Conservation (phyloP, 306 rosid genomes). For the Luffa acutangula region DNA sequence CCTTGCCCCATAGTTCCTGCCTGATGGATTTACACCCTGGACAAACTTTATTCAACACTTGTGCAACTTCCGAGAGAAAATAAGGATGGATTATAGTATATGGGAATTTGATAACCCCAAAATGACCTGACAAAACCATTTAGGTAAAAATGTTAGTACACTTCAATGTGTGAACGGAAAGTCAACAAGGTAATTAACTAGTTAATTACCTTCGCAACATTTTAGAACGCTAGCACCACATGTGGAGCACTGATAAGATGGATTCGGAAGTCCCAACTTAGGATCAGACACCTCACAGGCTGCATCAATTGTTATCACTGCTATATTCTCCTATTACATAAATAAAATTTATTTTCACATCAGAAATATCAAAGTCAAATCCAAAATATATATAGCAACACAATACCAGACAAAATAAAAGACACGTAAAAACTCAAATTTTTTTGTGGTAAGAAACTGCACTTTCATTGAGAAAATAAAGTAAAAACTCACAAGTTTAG, state of each 20-base stretch:
- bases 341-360: neutral
- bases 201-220: conserved; percentile 58
- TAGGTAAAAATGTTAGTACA: conserved; percentile 17
- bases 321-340: conserved; percentile 45
- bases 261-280: conserved; percentile 80
- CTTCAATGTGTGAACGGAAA: conserved; percentile 7
- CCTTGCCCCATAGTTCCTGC: conserved; percentile 47
- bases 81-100: conserved; percentile 62
- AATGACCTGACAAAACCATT: conserved; percentile 62
- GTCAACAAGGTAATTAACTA: conserved; percentile 8
- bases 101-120: conserved; percentile 66
- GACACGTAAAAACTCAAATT: neutral
- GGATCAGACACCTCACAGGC: conserved; percentile 65
- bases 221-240: conserved; percentile 53
- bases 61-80: conserved; percentile 63
- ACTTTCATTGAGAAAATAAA: too few relatives aligned
- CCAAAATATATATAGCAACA: neutral
- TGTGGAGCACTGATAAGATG: conserved; percentile 49
- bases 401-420: neutral
- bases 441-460: too few relatives aligned
- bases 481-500: neutral
- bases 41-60: conserved; percentile 71
- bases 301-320: conserved; percentile 40
- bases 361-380: neutral
- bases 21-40: conserved; percentile 69